phyloP scores from a whole-genome alignment of 192 early-diverging fungal genomes.

The Podila minutissima region DNA sequence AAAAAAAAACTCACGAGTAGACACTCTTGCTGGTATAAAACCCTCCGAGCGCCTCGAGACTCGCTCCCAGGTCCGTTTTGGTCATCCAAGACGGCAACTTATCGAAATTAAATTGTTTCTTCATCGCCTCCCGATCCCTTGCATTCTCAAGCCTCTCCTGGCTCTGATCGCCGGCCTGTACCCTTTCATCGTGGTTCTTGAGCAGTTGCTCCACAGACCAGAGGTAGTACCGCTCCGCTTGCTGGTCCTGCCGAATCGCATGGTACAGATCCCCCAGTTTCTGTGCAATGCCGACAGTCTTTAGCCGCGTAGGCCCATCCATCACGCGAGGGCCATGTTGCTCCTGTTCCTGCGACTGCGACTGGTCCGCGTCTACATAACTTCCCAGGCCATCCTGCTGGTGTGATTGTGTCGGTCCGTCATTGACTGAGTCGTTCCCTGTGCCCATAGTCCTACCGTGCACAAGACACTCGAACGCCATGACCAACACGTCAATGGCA shows the following conservation, averaged over 20 bases:
- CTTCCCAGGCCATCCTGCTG: constrained; percentile 9
- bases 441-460: constrained; percentile 39
- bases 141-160: constrained; percentile 35
- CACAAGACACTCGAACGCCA: constrained; percentile 54
- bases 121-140: constrained; percentile 28
- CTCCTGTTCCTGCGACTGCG: background rate
- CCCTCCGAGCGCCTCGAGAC: constrained; percentile 61
- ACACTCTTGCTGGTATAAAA: constrained; percentile 63
- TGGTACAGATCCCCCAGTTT: constrained; percentile 64
- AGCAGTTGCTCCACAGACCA: constrained; percentile 67
- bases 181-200: constrained; percentile 23
- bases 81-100: constrained; percentile 65
- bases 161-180: constrained; percentile 4
- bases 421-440: constrained; percentile 6
- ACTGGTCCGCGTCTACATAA: background rate
- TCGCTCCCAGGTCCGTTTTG: constrained; percentile 60
- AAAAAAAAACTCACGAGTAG: constrained; percentile 51
- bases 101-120: constrained; percentile 55
- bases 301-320: constrained; percentile 51
- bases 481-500: constrained; percentile 56
- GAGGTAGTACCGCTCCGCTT: constrained; percentile 65
- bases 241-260: constrained; percentile 51
- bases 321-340: constrained; percentile 22
- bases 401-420: background rate
- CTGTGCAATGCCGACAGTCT: constrained; percentile 60